These are phyloP conservation scores for Volutella citrinella DNA, from an alignment of 2,329 filamentous ascomycete species.

Conservation along the genomic window DNA sequence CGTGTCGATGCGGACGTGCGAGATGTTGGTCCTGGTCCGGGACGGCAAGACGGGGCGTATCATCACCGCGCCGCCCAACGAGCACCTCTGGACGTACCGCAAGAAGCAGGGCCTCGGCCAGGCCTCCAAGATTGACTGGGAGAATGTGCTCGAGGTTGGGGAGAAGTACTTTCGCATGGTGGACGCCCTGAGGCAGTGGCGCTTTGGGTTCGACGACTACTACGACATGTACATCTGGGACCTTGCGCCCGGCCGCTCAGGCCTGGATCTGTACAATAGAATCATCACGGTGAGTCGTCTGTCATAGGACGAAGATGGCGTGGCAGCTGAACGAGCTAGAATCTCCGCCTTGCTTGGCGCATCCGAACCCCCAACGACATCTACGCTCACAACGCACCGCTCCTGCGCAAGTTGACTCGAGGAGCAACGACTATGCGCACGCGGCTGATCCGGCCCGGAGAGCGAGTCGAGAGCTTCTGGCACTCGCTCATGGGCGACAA, in stretches of 20 bases:
- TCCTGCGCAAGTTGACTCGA: slow-evolving; percentile 18
- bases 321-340: slow-evolving; percentile 8
- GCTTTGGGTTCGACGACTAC: slow-evolving; percentile 25
- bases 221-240: slow-evolving; percentile 29
- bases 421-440: slow-evolving; percentile 22
- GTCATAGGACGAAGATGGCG: accelerated
- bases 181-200: slow-evolving; percentile 22
- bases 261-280: slow-evolving; percentile 16
- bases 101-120: slow-evolving; percentile 22
- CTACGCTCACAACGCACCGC: slow-evolving; percentile 20
- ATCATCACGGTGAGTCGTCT: slow-evolving; percentile 12
- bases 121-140: slow-evolving; percentile 26
- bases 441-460: slow-evolving; percentile 21
- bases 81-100: slow-evolving; percentile 25
- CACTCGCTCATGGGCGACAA: slow-evolving; percentile 17
- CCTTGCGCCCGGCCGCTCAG: slow-evolving; percentile 18
- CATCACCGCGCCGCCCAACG: slow-evolving; percentile 22
- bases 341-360: slow-evolving; percentile 26
- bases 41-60: slow-evolving; percentile 29
- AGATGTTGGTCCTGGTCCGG: slow-evolving; percentile 24
- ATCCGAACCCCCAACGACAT: slow-evolving; percentile 18
- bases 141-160: slow-evolving; percentile 19
- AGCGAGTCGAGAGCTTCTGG: slow-evolving; percentile 22
- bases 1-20: slow-evolving; percentile 22
- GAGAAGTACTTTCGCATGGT: slow-evolving; percentile 22